Conservation (phyloP, 2,329 filamentous ascomycete genomes). For the Blastomyces parvus region DNA sequence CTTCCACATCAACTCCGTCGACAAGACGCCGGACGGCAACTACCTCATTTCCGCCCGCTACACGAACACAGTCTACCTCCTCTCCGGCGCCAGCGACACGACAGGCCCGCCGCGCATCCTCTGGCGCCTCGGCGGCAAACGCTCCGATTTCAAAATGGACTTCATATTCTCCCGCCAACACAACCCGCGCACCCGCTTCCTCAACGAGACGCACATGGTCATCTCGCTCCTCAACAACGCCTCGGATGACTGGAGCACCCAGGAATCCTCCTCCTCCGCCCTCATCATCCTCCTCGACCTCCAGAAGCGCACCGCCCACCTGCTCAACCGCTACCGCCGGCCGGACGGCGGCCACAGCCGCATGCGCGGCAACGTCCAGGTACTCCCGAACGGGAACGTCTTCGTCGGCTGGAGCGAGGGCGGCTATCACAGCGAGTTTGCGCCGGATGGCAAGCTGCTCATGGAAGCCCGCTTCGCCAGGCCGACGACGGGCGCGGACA, state of each 20-base stretch:
- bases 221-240: slow-evolving; percentile 30
- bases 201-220: slow-evolving; percentile 23
- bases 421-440: slow-evolving; percentile 28
- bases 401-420: slow-evolving; percentile 29
- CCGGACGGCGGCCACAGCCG: slow-evolving; percentile 26
- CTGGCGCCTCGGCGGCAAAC: slow-evolving; percentile 40
- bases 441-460: slow-evolving; percentile 22
- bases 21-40: slow-evolving; percentile 34
- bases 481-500: slow-evolving; percentile 1
- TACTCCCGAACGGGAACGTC: slow-evolving; percentile 28
- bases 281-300: slow-evolving; percentile 25
- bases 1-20: slow-evolving; percentile 33
- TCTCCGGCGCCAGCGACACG: slow-evolving; percentile 32
- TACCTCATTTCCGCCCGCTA: slow-evolving; percentile 43
- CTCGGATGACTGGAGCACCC: slow-evolving; percentile 22
- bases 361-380: slow-evolving; percentile 29
- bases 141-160: slow-evolving; percentile 35
- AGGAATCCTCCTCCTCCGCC: slow-evolving; percentile 23
- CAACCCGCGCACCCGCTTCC: slow-evolving; percentile 27
- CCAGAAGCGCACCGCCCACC: slow-evolving; percentile 22
- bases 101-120: slow-evolving; percentile 25
- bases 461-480: slow-evolving; percentile 27
- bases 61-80: slow-evolving; percentile 40
- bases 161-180: slow-evolving; percentile 37
- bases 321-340: slow-evolving; percentile 23